phyloP scores from a whole-genome alignment of 192 early-diverging fungal genomes.

The Coemansia sp. region DNA sequence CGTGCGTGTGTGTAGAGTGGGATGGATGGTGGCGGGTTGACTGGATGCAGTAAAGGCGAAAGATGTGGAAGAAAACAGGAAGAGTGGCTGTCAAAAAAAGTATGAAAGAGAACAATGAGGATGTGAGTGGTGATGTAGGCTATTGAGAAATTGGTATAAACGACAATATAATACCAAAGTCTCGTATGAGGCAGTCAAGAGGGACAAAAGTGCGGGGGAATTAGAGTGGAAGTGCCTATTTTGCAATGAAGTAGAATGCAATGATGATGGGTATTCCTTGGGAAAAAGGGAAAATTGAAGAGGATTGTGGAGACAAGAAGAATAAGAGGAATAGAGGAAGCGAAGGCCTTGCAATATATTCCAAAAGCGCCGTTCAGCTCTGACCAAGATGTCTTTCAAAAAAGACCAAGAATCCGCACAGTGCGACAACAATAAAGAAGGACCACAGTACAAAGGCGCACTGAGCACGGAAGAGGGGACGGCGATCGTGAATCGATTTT shows the following conservation, averaged over 20 bases:
- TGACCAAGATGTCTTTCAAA: neutral
- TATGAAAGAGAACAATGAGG: conserved; percentile 4
- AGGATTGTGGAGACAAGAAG: neutral
- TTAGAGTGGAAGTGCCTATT: conserved; percentile 10
- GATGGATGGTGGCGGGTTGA: neutral
- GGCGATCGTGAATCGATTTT: conserved; percentile 7
- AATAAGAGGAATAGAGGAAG: neutral
- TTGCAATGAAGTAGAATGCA: conserved; percentile 12
- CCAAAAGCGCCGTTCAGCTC: neutral
- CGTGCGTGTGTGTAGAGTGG: conserved; percentile 14
- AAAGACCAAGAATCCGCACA: neutral
- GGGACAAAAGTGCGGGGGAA: neutral
- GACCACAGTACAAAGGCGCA: conserved; percentile 3
- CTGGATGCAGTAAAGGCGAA: neutral
- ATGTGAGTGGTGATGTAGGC: conserved; percentile 1
- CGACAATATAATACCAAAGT: conserved; percentile 11
- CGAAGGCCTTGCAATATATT: conserved; percentile 1
- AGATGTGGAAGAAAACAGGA: conserved; percentile 4
- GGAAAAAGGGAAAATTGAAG: conserved; percentile 8
- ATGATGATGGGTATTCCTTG: conserved; percentile 9
- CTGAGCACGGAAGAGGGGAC: neutral
- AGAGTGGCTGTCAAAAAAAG: conserved; percentile 5
- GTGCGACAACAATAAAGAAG: neutral
- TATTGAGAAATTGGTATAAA: neutral
- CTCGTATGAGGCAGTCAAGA: neutral